Conservation (phyloP, 345 rosid species). For the Eucalyptus pauciflora region DNA sequence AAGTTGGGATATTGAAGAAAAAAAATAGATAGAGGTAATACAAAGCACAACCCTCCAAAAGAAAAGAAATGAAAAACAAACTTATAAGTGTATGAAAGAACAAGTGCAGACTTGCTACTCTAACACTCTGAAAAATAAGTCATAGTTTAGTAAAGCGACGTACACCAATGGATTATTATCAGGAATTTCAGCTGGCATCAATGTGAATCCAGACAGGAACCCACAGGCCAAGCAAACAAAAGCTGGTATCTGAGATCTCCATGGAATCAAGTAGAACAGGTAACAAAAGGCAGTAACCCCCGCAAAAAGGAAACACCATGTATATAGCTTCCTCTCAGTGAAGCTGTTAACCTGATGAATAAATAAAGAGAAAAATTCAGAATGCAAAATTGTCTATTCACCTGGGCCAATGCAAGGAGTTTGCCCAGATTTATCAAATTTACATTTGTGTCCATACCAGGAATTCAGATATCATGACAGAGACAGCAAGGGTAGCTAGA, state of each 20-base stretch:
- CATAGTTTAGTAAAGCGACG: slow-evolving; percentile 2
- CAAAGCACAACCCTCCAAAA: background rate
- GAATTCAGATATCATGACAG: slow-evolving; percentile 61
- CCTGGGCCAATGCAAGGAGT: background rate
- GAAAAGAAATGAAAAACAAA: background rate
- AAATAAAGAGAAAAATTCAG: slow-evolving; percentile 1
- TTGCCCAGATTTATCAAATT: background rate
- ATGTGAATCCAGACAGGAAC: slow-evolving; percentile 74
- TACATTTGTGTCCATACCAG: slow-evolving; percentile 38
- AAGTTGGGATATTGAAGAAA: background rate
- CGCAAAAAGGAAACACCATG: slow-evolving; percentile 66
- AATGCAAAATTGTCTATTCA: slow-evolving; percentile 1
- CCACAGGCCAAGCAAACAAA: slow-evolving; percentile 71
- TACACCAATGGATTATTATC: slow-evolving; percentile 86
- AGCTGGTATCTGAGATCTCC: slow-evolving; percentile 72
- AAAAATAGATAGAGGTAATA: background rate
- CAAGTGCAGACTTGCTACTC: background rate
- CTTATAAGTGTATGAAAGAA: background rate
- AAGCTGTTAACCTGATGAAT: slow-evolving; percentile 83
- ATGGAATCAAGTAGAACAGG: slow-evolving; percentile 52
- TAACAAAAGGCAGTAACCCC: slow-evolving; percentile 49
- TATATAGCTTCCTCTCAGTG: slow-evolving; percentile 86
- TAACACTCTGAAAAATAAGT: background rate
- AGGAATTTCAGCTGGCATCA: slow-evolving; percentile 98
- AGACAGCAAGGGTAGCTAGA: slow-evolving; percentile 31